phyloP scores from a whole-genome alignment of 306 rosid species.

The Medicago lupulina region DNA sequence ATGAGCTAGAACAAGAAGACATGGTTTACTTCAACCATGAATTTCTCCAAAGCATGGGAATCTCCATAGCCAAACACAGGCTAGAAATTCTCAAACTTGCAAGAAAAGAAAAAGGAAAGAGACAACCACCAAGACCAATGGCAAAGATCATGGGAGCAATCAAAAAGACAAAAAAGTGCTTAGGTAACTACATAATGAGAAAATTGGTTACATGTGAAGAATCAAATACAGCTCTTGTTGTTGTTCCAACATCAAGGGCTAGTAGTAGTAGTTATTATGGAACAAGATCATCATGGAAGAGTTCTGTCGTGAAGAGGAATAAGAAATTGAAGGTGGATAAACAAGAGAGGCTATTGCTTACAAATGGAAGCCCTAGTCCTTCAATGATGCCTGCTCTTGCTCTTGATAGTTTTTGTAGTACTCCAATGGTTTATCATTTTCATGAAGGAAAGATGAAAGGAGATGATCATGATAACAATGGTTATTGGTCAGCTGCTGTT shows the following conservation, averaged over 20 bases:
- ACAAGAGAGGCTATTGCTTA: slow-evolving; percentile 66
- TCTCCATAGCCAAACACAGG: slow-evolving; percentile 95
- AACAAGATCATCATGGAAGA: slow-evolving; percentile 60
- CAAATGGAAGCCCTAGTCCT: slow-evolving; percentile 76
- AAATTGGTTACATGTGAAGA: slow-evolving; percentile 49
- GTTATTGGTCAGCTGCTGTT: slow-evolving; percentile 71
- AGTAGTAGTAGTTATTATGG: slow-evolving; percentile 34
- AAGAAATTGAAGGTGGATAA: slow-evolving; percentile 50
- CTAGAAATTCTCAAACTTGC: slow-evolving; percentile 88
- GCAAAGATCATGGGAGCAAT: slow-evolving; percentile 65
- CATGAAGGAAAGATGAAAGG: slow-evolving; percentile 50
- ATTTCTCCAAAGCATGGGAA: slow-evolving; percentile 95
- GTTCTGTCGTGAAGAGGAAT: slow-evolving; percentile 68
- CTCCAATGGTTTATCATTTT: slow-evolving; percentile 60
- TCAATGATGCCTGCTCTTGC: slow-evolving; percentile 46
- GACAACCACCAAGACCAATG: slow-evolving; percentile 46
- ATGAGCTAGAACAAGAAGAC: slow-evolving; percentile 94
- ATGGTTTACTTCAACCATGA: slow-evolving; percentile 85
- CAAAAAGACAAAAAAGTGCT: slow-evolving; percentile 69
- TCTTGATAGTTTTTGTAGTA: slow-evolving; percentile 58
- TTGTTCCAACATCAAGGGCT: slow-evolving; percentile 66
- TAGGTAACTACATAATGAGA: slow-evolving; percentile 52
- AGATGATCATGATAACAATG: slow-evolving; percentile 48
- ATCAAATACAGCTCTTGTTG: slow-evolving; percentile 67
- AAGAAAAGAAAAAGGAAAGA: slow-evolving; percentile 53